Percentiles rank a stretch among this genome's conserved stretches.
These are phyloP conservation scores for Aspergillus piperis DNA, from an alignment of 2,329 filamentous ascomycete genomes.

Conservation along the genomic window DNA sequence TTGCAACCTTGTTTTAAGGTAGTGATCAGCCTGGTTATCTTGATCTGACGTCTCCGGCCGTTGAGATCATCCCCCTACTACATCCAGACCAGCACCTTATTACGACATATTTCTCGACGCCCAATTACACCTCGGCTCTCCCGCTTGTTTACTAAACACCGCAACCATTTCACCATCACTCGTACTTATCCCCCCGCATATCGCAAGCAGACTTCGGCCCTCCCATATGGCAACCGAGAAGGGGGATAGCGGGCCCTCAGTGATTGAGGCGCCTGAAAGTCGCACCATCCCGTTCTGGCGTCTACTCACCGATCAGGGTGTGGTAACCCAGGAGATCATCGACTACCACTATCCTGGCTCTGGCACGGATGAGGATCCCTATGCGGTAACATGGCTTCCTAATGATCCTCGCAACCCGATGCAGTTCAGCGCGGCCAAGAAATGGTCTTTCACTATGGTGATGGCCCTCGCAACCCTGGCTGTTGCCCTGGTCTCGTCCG, in stretches of 20 bases:
- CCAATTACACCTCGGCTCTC: not conserved
- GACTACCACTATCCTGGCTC: slow-evolving; percentile 38
- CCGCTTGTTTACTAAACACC: not conserved
- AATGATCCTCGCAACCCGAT: slow-evolving; percentile 48
- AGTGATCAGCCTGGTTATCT: not conserved
- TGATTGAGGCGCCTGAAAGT: slow-evolving; percentile 28
- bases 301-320: slow-evolving; percentile 34
- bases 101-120: not conserved
- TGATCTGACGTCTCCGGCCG: not conserved
- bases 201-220: not conserved
- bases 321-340: slow-evolving; percentile 38
- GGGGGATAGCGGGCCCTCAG: slow-evolving; percentile 26
- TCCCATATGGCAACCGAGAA: slow-evolving; percentile 31
- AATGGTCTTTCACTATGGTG: slow-evolving; percentile 44
- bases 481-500: slow-evolving; percentile 46
- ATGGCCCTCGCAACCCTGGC: slow-evolving; percentile 45
- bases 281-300: slow-evolving; percentile 40
- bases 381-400: slow-evolving; percentile 46
- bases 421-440: slow-evolving; percentile 34
- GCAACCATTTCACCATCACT: not conserved
- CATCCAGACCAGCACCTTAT: not conserved
- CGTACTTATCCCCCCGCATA: not conserved
- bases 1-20: not conserved
- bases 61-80: not conserved
- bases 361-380: slow-evolving; percentile 47